phyloP scores from a whole-genome alignment of 306 rosid species.

The Pterocarpus macrocarpus region DNA sequence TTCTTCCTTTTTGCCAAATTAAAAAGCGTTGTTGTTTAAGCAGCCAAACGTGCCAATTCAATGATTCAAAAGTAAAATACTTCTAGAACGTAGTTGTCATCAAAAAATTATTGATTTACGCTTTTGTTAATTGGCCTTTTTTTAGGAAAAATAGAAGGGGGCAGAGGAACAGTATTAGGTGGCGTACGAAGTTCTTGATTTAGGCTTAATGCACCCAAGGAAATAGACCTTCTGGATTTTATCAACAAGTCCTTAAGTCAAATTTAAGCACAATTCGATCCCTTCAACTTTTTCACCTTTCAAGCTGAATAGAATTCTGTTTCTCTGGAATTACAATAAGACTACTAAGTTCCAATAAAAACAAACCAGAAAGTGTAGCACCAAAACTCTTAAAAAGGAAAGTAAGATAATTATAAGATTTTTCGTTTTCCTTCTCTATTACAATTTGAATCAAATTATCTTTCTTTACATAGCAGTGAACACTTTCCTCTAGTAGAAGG shows the following conservation, averaged over 20 bases:
- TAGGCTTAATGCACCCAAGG: constrained; percentile 17
- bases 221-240: not conserved
- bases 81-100: not conserved
- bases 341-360: not conserved
- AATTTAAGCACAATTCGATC: not conserved
- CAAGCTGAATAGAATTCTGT: not conserved
- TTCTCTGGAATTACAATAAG: constrained; percentile 4
- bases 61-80: constrained; percentile 4
- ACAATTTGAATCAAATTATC: constrained; percentile 22
- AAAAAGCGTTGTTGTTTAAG: constrained; percentile 18
- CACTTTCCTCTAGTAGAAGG: constrained; percentile 12
- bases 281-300: not conserved
- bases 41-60: constrained; percentile 37
- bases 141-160: not conserved
- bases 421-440: constrained; percentile 18
- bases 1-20: not conserved
- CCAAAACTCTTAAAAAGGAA: not conserved
- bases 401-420: not conserved
- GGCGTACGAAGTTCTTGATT: constrained; percentile 23
- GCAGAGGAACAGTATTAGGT: not conserved
- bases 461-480: constrained; percentile 26
- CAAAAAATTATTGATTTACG: not conserved
- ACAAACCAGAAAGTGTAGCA: not conserved
- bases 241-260: not conserved
- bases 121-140: not conserved